These are phyloP conservation scores for Paraphaeosphaeria minitans DNA, from an alignment of 2,329 filamentous ascomycete species.

Conservation along the genomic window DNA sequence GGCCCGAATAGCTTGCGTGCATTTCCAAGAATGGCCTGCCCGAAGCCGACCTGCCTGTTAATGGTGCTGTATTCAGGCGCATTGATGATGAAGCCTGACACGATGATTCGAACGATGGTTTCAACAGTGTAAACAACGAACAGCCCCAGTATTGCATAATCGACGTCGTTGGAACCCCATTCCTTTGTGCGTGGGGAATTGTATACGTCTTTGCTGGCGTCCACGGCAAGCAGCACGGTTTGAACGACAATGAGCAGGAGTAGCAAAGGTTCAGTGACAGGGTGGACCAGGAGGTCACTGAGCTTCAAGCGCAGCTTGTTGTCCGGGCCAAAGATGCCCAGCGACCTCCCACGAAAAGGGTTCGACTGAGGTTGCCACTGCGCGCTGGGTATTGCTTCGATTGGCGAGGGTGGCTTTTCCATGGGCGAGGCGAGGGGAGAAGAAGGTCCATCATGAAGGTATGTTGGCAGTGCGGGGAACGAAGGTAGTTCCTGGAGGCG, in stretches of 20 bases:
- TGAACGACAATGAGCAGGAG: conserved; percentile 87
- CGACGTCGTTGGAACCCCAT: conserved; percentile 71
- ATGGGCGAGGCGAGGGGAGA: conserved; percentile 36
- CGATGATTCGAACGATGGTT: conserved; percentile 79
- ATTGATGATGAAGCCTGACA: conserved; percentile 92
- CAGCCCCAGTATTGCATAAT: conserved; percentile 80
- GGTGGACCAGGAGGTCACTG: conserved; percentile 84
- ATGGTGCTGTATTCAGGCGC: conserved; percentile 90
- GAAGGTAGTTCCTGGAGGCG: conserved; percentile 58
- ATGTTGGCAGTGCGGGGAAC: conserved; percentile 59
- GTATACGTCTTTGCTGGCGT: conserved; percentile 75
- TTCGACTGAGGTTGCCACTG: conserved; percentile 61
- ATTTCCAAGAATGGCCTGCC: conserved; percentile 75
- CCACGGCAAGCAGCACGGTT: conserved; percentile 83
- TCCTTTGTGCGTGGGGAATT: conserved; percentile 60
- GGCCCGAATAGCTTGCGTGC: conserved; percentile 81
- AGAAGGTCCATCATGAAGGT: conserved; percentile 51
- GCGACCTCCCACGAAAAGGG: conserved; percentile 81
- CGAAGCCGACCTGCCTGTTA: conserved; percentile 75
- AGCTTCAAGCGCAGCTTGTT: conserved; percentile 75
- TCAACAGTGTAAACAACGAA: conserved; percentile 92
- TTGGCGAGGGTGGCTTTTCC: conserved; percentile 48
- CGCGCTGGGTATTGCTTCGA: conserved; percentile 41
- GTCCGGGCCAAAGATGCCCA: conserved; percentile 82
- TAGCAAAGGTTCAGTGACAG: conserved; percentile 84